Conservation (phyloP, 2,329 filamentous ascomycete species). For the Colletotrichum eremochloae region DNA sequence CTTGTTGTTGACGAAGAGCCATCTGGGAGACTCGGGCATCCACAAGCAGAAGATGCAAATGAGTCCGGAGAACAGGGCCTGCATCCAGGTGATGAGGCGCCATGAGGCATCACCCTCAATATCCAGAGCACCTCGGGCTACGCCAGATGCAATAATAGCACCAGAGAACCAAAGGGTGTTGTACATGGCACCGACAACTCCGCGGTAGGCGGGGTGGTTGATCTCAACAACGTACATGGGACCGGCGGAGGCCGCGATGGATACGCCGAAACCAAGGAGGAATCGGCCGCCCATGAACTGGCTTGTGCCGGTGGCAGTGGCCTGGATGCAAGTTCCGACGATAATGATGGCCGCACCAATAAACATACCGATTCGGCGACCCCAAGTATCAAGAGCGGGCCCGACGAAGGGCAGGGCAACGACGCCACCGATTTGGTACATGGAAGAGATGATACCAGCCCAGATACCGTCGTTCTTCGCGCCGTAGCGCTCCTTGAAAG, state of each 20-base stretch:
- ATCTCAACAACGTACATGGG: slow-evolving; percentile 64
- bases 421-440: slow-evolving; percentile 66
- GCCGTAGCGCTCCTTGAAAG: slow-evolving; percentile 56
- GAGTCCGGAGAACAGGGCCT: slow-evolving; percentile 58
- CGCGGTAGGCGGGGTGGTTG: slow-evolving; percentile 61
- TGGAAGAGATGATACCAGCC: slow-evolving; percentile 63
- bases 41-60: slow-evolving; percentile 53
- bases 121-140: slow-evolving; percentile 59
- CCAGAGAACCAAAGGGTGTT: slow-evolving; percentile 62
- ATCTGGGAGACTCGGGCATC: slow-evolving; percentile 59
- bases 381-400: slow-evolving; percentile 61
- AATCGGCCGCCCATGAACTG: slow-evolving; percentile 71
- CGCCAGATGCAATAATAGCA: slow-evolving; percentile 65
- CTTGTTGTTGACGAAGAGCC: slow-evolving; percentile 57
- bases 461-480: slow-evolving; percentile 60
- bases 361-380: slow-evolving; percentile 61
- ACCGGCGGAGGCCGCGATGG: slow-evolving; percentile 60
- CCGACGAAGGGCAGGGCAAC: slow-evolving; percentile 61
- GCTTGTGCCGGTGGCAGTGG: slow-evolving; percentile 52
- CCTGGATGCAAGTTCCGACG: slow-evolving; percentile 61
- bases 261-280: slow-evolving; percentile 70
- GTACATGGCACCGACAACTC: slow-evolving; percentile 57
- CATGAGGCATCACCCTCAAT: slow-evolving; percentile 55
- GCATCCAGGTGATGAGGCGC: slow-evolving; percentile 59
- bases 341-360: slow-evolving; percentile 59